These are phyloP conservation scores for Saitozyma podzolica DNA, from an alignment of 768 basidiomycete genomes.

Conservation along the genomic window DNA sequence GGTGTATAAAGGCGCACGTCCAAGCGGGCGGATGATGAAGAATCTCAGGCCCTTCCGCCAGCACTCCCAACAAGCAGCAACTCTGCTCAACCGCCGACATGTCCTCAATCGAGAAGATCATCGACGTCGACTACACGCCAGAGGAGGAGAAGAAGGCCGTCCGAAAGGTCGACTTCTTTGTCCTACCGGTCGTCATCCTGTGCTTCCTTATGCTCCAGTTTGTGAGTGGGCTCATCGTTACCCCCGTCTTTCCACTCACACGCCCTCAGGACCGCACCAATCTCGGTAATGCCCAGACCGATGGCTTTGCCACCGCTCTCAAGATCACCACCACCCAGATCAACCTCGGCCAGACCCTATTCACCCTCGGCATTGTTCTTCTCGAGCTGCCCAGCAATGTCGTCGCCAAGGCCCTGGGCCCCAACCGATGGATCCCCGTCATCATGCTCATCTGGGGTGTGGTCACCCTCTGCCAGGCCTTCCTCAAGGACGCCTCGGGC, in stretches of 20 bases:
- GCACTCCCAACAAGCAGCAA: too few species aligned
- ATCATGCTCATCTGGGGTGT: constrained; percentile 43
- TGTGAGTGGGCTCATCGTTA: constrained; percentile 4
- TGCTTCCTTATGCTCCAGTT: constrained; percentile 24
- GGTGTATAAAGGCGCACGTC: too few species aligned
- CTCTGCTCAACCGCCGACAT: background rate
- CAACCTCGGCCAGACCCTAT: constrained; percentile 44
- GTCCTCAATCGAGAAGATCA: background rate
- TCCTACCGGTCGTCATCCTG: constrained; percentile 19
- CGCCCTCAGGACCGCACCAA: constrained; percentile 16
- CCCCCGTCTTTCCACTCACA: too few species aligned
- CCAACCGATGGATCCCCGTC: constrained; percentile 36
- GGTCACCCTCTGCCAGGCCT: constrained; percentile 43
- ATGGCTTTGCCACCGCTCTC: constrained; percentile 29
- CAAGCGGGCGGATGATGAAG: too few species aligned
- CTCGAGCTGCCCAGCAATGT: constrained; percentile 45
- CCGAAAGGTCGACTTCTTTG: constrained; percentile 21
- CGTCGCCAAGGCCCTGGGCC: constrained; percentile 29
- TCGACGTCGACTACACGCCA: constrained; percentile 8
- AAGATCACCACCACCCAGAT: constrained; percentile 32
- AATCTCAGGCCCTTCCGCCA: too few species aligned
- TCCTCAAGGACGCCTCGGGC: constrained; percentile 23
- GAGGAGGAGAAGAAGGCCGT: constrained; percentile 13
- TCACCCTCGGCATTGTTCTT: constrained; percentile 45
- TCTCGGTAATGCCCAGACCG: constrained; percentile 31